Base-by-base conservation (phyloP, 805 yeast genomes). In the Spathaspora hagerdaliae region DNA sequence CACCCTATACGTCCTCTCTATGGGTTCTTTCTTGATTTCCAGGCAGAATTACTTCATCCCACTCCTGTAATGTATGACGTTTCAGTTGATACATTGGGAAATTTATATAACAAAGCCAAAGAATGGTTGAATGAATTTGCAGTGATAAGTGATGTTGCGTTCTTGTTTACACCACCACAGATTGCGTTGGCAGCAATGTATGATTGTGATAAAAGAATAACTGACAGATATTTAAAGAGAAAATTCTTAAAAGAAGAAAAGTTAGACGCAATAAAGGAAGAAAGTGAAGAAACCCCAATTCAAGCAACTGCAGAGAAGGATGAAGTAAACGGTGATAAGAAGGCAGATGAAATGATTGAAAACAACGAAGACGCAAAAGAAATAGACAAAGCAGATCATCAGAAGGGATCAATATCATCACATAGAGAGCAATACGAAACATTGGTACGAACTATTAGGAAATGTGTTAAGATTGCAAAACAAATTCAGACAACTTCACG, bases 21-120 rank as follows among this genome's bases (percentile, higher is more conserved):
- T 62, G 99, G 99, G 19, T 91, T 92, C 61, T 92, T 85, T 64
- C 76, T 92, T 39, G 99, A 94, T 64, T 78, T 91, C 51, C 99
- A 94, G 61, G 74, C 66, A 29, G 68, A 67, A 6, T 56, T 71
- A 64, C 44, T 74, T 70, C 43, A 65, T 79, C 55, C 81, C 1
- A 63, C 55, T 8, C 67, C 70, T n/a, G 50, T 46, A 53, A 64
- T 53, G 74, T 73, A 78, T 13, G 81, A 80, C 47, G 67, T 76
- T 29, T 56, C 58, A 6, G 58, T 70, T 15, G 78, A 77, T 39
- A 75, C 80, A 41, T 65, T 89, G 48, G 92, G 94, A 1, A 71
- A 71, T 39, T 73, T 81, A 38, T 87, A 87, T 63, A 95, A 87
- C 57, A 67, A 69, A 37, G 88, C 96, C 9, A 79, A 85, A 54